Evolutionary conservation across 2,329 filamentous ascomycete species (phyloP).

Genomic region (Aspergillus puulaauensis): DNA sequence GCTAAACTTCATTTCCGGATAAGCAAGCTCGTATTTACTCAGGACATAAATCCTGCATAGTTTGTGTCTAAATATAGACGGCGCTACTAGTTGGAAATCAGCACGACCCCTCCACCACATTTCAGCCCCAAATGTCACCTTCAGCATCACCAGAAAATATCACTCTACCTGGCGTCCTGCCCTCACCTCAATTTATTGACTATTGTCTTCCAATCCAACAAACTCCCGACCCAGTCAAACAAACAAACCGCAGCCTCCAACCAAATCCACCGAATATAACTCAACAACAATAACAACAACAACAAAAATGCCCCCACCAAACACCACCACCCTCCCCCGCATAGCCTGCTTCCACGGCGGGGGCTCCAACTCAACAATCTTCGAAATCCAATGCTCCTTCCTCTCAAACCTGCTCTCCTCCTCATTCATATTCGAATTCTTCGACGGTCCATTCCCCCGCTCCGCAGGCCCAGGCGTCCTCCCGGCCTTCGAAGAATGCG

Average conservation of each 20-base stretch:
- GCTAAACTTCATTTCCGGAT: too few species aligned
- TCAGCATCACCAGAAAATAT: neutral
- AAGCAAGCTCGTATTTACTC: too few species aligned
- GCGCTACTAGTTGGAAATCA: neutral
- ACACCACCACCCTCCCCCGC: constrained; percentile 12
- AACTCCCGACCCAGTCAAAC: neutral
- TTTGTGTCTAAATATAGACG: neutral
- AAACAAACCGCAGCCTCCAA: neutral
- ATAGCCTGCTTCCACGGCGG: constrained; percentile 27
- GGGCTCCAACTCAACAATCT: constrained; percentile 20
- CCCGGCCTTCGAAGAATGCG: constrained; percentile 19
- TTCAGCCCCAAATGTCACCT: neutral
- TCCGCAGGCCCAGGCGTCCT: constrained; percentile 21
- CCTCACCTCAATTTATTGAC: neutral
- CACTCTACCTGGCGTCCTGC: neutral
- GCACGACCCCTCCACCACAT: neutral
- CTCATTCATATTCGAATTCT: constrained; percentile 21
- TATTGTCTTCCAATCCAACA: too few species aligned
- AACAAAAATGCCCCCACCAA: neutral
- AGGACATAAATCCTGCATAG: neutral
- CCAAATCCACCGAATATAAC: neutral
- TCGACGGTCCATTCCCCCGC: constrained; percentile 20
- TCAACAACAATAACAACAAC: neutral
- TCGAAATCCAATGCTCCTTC: constrained; percentile 19
- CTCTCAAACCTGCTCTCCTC: constrained; percentile 14